Evolutionary conservation across 2,329 filamentous ascomycete genomes (phyloP).

Genomic region (Sordariomycetes sp.): DNA sequence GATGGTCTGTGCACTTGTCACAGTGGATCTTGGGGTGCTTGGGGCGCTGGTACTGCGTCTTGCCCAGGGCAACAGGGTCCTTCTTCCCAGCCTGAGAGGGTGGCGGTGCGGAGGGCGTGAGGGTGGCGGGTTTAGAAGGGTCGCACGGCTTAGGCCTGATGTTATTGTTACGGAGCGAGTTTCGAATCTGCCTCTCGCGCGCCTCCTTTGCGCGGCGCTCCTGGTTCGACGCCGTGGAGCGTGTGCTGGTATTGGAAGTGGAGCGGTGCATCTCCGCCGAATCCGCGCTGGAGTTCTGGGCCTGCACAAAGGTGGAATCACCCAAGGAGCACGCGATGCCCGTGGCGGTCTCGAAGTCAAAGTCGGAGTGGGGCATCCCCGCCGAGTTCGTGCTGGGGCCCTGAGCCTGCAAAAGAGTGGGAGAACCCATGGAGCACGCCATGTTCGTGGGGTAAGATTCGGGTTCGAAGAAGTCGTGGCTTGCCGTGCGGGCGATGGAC

Average conservation of each 20-base stretch:
- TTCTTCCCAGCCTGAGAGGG: neutral
- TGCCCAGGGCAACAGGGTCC: neutral
- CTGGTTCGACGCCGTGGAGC: conserved; percentile 28
- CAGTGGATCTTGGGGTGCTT: conserved; percentile 63
- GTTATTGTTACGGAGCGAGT: conserved; percentile 18
- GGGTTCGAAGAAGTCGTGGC: conserved; percentile 11
- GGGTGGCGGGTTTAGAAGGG: conserved; percentile 8
- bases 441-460: conserved; percentile 8
- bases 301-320: neutral
- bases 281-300: neutral
- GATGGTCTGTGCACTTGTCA: conserved; percentile 54
- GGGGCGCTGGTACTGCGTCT: conserved; percentile 39
- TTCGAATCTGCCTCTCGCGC: conserved; percentile 28
- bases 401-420: neutral
- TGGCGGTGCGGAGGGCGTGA: neutral
- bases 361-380: conserved; percentile 30
- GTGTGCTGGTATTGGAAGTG: conserved; percentile 29
- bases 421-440: conserved; percentile 17
- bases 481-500: conserved; percentile 21
- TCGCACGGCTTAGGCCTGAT: conserved; percentile 30
- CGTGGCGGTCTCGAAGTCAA: conserved; percentile 17
- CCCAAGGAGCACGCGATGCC: conserved; percentile 17
- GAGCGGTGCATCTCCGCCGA: conserved; percentile 30
- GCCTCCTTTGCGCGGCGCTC: conserved; percentile 33
- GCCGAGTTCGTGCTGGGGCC: neutral